Percentiles rank a stretch among this genome's conserved stretches.
Conservation (phyloP, 495 filamentous ascomycete species). For the Amniculicola lignicola region DNA sequence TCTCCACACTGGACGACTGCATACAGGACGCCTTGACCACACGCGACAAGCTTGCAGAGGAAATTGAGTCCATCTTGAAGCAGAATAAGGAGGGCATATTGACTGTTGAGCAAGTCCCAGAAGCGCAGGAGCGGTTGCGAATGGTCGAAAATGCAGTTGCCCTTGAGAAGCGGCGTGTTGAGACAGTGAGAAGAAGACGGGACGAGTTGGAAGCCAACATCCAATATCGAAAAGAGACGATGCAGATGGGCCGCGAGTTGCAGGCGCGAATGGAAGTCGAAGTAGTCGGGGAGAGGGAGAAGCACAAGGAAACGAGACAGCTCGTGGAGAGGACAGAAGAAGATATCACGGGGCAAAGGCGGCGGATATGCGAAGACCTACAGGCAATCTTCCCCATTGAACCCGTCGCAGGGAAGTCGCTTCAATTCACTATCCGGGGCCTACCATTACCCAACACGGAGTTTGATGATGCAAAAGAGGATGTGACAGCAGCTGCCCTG, state of each 20-base stretch:
- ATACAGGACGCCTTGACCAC: constrained; percentile 87
- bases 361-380: constrained; percentile 82
- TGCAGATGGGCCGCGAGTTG: constrained; percentile 56
- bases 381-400: constrained; percentile 74
- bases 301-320: constrained; percentile 54
- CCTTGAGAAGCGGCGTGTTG: constrained; percentile 61
- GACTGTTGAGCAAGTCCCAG: constrained; percentile 52
- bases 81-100: constrained; percentile 48
- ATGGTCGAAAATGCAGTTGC: constrained; percentile 59
- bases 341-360: constrained; percentile 72
- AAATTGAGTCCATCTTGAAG: constrained; percentile 72
- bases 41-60: constrained; percentile 65
- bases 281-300: constrained; percentile 52
- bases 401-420: constrained; percentile 57
- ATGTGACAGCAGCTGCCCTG: constrained; percentile 73
- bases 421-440: constrained; percentile 74
- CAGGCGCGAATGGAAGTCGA: constrained; percentile 55
- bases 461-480: constrained; percentile 63
- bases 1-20: constrained; percentile 86
- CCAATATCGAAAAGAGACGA: constrained; percentile 60
- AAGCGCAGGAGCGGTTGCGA: constrained; percentile 61
- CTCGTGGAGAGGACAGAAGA: constrained; percentile 56
- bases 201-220: constrained; percentile 66
- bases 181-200: constrained; percentile 55
- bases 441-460: constrained; percentile 73